Evolutionary conservation across 2,329 filamentous ascomycete species (phyloP), one percentile per base, ranked within the genome.

Genomic region (Pyrenophora tritici-repentis): DNA sequence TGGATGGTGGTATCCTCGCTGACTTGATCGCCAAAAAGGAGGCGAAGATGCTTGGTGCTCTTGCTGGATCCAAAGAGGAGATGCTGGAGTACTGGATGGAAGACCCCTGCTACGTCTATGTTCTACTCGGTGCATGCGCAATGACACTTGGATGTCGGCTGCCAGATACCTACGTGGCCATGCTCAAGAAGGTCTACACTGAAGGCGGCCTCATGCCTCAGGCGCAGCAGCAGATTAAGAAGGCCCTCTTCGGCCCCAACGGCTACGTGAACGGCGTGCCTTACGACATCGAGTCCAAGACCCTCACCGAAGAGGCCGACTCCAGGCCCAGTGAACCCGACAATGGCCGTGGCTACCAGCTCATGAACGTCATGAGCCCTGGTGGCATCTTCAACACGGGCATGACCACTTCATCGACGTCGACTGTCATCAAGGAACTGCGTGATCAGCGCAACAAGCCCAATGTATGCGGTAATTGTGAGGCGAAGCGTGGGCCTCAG

Each of bases 261-360:
- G 42, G 55, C 5, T 63, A 40, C 43, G 41, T 47, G 44, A 53
- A 60, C 35, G 62, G 62, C 10, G 46, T 46, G 1, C 47, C 53
- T 9, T 64, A 66, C 38, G 55, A 64, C 20, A 61, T 64, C 40
- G 32, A 55, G 20, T 64, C 55, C 13, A 61, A 62, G 36, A 14
- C 12, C 22, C 35, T 65, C 4, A 1, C 59, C 3, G 55, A 58
- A 39, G 48, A 46, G 6, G 53, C 42, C 10, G 55, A 54, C 36
- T 34, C 50, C 1, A 51, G 7, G 17, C 18, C 14, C 18, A 20
- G 42, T 6, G 6, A 42, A 20, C 37, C 50, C 14, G 12, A 39
- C 10, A 53, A 34, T 3, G 9, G 20, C 14, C 4, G 9, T 6
- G 56, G 51, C 6, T 59, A 24, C 22, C 13, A 14, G 6, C 0